Percentiles rank a stretch among this genome's conserved stretches.
phyloP scores from a whole-genome alignment of 306 rosid species.

The Citrullus amarus region DNA sequence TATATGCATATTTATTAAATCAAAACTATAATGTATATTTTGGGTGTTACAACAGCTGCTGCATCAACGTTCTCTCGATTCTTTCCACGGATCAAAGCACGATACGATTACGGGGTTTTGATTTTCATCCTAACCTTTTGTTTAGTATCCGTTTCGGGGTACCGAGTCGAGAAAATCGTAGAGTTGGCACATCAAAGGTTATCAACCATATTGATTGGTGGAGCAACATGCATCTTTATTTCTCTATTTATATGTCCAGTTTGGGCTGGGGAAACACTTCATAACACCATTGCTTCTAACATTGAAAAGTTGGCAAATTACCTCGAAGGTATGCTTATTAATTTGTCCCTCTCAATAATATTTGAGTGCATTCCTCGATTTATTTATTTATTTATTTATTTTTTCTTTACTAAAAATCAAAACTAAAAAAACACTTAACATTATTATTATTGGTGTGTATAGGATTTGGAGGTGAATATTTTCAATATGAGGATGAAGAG shows the following conservation, averaged over 20 bases:
- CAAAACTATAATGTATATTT: neutral
- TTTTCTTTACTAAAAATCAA: too few species aligned
- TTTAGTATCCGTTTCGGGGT: slow-evolving; percentile 62
- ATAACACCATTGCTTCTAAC: slow-evolving; percentile 50
- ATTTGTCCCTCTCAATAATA: too few species aligned
- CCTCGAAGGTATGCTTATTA: slow-evolving; percentile 30
- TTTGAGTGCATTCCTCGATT: too few species aligned
- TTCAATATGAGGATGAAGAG: slow-evolving; percentile 25
- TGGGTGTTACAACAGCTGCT: slow-evolving; percentile 45
- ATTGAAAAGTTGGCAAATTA: slow-evolving; percentile 54
- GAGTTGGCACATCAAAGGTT: slow-evolving; percentile 59
- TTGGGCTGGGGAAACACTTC: slow-evolving; percentile 90
- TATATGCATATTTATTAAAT: neutral
- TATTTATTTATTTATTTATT: too few species aligned
- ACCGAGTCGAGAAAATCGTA: slow-evolving; percentile 34
- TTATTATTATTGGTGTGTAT: too few species aligned
- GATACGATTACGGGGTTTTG: slow-evolving; percentile 74
- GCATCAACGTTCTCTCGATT: slow-evolving; percentile 60
- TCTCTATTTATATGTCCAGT: slow-evolving; percentile 58
- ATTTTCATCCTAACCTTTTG: slow-evolving; percentile 79
- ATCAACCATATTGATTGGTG: slow-evolving; percentile 55
- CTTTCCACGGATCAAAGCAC: slow-evolving; percentile 57
- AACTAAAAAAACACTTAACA: too few species aligned
- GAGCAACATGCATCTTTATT: slow-evolving; percentile 48
- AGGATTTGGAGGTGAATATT: slow-evolving; percentile 61